These are phyloP conservation scores for Dinochytrium kinnereticum DNA, from an alignment of 371 early-diverging fungal species.

Conservation along the genomic window DNA sequence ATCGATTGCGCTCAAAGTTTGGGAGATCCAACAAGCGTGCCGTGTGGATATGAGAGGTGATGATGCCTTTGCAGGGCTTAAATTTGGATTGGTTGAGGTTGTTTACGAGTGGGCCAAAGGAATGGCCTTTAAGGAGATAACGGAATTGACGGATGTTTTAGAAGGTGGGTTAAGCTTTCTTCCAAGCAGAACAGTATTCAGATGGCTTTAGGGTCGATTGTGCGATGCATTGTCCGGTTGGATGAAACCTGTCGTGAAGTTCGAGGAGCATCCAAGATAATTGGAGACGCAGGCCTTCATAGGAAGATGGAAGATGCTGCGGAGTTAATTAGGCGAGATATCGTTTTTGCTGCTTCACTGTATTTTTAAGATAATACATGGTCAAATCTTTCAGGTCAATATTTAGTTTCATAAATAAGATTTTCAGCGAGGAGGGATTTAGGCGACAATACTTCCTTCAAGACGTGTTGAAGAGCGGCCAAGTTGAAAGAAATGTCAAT, in stretches of 20 bases:
- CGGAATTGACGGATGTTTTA: slow-evolving; percentile 91
- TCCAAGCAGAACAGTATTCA: neutral
- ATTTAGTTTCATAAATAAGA: too few species aligned
- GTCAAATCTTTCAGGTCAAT: too few species aligned
- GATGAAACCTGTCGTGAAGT: slow-evolving; percentile 98
- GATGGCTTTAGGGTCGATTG: slow-evolving; percentile 73
- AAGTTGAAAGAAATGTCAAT: too few species aligned
- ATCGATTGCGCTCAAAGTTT: slow-evolving; percentile 72
- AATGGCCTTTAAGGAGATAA: slow-evolving; percentile 92
- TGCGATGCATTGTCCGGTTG: slow-evolving; percentile 95
- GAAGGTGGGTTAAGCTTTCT: slow-evolving; percentile 67
- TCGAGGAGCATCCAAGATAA: slow-evolving; percentile 88
- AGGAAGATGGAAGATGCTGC: slow-evolving; percentile 95
- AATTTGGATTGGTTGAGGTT: slow-evolving; percentile 94
- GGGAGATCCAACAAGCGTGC: slow-evolving; percentile 72
- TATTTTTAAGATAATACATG: slow-evolving; percentile 55
- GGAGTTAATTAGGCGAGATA: slow-evolving; percentile 94
- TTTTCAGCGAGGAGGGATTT: too few species aligned
- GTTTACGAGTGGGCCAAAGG: slow-evolving; percentile 99
- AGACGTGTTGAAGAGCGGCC: too few species aligned
- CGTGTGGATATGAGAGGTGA: slow-evolving; percentile 64
- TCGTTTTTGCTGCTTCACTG: slow-evolving; percentile 97
- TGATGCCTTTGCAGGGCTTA: slow-evolving; percentile 51
- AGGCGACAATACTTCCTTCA: too few species aligned
- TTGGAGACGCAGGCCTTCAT: slow-evolving; percentile 93